Conservation (phyloP, 2,329 filamentous ascomycete species). For the Aureobasidium sp. region DNA sequence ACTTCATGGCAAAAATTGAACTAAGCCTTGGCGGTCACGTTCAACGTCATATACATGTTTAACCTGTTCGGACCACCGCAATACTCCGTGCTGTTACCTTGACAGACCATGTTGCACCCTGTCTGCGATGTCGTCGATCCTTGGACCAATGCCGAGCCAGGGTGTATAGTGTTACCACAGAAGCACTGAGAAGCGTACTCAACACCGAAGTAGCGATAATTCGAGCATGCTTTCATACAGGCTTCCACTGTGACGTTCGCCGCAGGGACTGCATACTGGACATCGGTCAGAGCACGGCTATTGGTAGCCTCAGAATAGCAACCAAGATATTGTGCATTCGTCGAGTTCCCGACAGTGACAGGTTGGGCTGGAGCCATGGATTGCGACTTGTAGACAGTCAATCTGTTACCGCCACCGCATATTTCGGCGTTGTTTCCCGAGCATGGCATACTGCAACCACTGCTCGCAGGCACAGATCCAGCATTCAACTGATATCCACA, state of each 20-base stretch:
- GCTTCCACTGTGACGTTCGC: neutral
- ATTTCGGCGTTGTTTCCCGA: neutral
- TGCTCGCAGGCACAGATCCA: neutral
- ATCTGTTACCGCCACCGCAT: neutral
- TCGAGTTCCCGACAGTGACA: neutral
- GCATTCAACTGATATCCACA: neutral
- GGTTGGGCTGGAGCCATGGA: neutral
- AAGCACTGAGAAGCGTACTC: neutral
- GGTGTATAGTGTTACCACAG: neutral
- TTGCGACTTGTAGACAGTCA: neutral
- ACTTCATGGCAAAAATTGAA: no score
- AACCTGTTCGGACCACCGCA: neutral
- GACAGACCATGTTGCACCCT: neutral
- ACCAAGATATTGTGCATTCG: neutral
- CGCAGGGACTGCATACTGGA: neutral
- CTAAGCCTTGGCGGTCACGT: neutral
- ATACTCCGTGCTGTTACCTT: neutral
- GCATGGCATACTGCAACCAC: neutral
- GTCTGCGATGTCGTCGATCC: neutral
- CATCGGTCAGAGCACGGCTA: neutral
- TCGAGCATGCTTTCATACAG: neutral
- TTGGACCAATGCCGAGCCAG: neutral
- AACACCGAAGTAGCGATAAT: neutral
- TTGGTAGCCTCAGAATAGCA: neutral
- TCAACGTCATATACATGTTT: neutral